phyloP scores from a whole-genome alignment of 73 alveolate species.

The Stentor roeselii region DNA sequence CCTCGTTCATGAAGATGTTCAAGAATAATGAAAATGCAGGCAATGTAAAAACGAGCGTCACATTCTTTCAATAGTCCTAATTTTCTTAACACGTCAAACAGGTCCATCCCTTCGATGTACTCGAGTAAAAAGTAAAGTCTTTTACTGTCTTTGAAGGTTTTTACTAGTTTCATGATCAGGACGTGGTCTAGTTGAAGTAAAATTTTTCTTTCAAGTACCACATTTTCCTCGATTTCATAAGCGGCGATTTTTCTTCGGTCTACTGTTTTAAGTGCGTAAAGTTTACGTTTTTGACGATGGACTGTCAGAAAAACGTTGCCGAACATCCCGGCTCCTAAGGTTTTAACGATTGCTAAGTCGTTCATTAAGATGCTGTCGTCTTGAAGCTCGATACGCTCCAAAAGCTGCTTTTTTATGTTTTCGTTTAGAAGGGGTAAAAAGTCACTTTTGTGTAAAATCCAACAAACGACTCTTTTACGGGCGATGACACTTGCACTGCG shows the following conservation, averaged over 20 bases:
- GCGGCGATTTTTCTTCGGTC: too few relatives aligned
- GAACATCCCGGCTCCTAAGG: conserved; percentile 49
- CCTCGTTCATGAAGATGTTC: conserved; percentile 60
- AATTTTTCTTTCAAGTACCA: conserved; percentile 59
- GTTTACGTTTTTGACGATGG: conserved; percentile 31
- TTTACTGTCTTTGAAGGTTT: conserved; percentile 51
- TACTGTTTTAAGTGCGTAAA: conserved; percentile 19
- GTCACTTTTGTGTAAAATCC: conserved; percentile 49
- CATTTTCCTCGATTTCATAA: too few relatives aligned
- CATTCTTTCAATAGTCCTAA: conserved; percentile 43
- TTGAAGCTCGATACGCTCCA: conserved; percentile 30
- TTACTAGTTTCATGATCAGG: conserved; percentile 60
- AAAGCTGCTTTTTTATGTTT: conserved; percentile 36
- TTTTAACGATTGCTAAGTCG: conserved; percentile 25
- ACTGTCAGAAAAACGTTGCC: conserved; percentile 47
- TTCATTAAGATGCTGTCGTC: conserved; percentile 32
- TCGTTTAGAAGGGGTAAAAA: conserved; percentile 48
- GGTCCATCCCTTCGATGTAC: conserved; percentile 57
- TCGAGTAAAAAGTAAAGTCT: conserved; percentile 63
- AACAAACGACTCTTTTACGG: conserved; percentile 31
- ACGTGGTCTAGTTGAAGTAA: conserved; percentile 68
- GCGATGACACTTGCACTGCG: conserved; percentile 47
- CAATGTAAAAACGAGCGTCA: conserved; percentile 61
- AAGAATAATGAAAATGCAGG: conserved; percentile 52
- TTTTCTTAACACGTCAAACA: conserved; percentile 40